Evolutionary conservation across 2,329 filamentous ascomycete genomes (phyloP), one percentile per base, ranked within the genome.

Genomic region (Aspergillus sp.): DNA sequence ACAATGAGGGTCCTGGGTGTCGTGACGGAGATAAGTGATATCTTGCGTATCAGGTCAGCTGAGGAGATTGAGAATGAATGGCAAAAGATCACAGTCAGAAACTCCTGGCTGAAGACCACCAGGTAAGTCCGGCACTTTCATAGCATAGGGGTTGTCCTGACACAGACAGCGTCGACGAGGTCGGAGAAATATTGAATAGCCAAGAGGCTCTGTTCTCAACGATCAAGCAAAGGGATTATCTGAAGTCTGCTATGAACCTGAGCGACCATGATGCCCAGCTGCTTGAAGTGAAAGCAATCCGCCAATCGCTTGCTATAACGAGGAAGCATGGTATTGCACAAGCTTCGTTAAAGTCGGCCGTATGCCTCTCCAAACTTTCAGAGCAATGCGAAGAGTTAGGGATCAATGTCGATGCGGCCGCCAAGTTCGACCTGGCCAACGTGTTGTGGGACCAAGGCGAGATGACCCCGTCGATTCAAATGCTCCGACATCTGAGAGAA

Each of bases 381-480:
- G 68, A 78, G 5, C 77, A 85, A 3, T 94, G 89, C 66, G 80
- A 81, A 54, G 77, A 82, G 0, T 71, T 90, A n/a, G 89, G 88
- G 0, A 74, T 97, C 2, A 82, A 86, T 52, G 84, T 97, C 42
- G 88, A 91, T 64, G 88, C 86, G 11, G 86, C 86, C 11, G 84
- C 91, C 36, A 85, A 87, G 58, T 83, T 93, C 49, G 94, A 97
- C 69, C 84, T 89, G 6, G 92, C 95, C 10, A 91, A 88, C 64
- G 91, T 95, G 5, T 77, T 99, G 1, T 99, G 94, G 93, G 91
- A 95, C 57, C 88, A 96, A 67, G 91, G 91, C 11, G 93, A 99
- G 70, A 89, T 90, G 77, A 84, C 87, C 17, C 85, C 89, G 0
- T 96, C 94, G 0, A 96, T 99, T 54, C 83, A 87, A 34, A 92